Conservation (phyloP, 208 protist genomes). For the Wallacemonas rigidus region DNA sequence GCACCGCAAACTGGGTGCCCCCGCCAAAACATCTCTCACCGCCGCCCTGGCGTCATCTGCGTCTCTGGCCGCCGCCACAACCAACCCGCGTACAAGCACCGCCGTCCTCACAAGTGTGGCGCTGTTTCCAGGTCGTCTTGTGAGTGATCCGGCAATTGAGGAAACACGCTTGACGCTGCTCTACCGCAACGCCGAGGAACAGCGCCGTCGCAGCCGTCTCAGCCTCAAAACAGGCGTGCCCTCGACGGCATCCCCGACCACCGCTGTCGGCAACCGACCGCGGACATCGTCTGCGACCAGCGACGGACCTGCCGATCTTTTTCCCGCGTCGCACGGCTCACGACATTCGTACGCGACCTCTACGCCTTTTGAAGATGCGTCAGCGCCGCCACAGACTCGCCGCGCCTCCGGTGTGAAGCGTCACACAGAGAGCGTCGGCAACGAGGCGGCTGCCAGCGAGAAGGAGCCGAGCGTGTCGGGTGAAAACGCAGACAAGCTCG, state of each 20-base stretch:
- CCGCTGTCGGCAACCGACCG: neutral
- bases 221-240: neutral
- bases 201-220: neutral
- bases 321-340: too few relatives aligned
- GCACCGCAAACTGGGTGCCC: slow-evolving; percentile 9
- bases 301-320: neutral
- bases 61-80: neutral
- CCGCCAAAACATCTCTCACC: neutral
- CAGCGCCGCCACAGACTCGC: neutral
- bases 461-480: neutral
- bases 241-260: too few relatives aligned
- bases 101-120: slow-evolving; percentile 32
- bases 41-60: neutral
- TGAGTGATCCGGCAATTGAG: slow-evolving; percentile 32
- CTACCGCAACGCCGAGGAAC: slow-evolving; percentile 1
- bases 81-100: slow-evolving; percentile 2
- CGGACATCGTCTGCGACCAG: neutral
- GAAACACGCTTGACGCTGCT: slow-evolving; percentile 1
- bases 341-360: too few relatives aligned
- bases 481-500: neutral
- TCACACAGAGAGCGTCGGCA: neutral
- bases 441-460: slow-evolving; percentile 7
- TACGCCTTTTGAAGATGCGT: too few relatives aligned
- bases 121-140: slow-evolving; percentile 60
- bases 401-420: neutral